Conservation (phyloP, 345 rosid genomes). For the Barbarea vulgaris region DNA sequence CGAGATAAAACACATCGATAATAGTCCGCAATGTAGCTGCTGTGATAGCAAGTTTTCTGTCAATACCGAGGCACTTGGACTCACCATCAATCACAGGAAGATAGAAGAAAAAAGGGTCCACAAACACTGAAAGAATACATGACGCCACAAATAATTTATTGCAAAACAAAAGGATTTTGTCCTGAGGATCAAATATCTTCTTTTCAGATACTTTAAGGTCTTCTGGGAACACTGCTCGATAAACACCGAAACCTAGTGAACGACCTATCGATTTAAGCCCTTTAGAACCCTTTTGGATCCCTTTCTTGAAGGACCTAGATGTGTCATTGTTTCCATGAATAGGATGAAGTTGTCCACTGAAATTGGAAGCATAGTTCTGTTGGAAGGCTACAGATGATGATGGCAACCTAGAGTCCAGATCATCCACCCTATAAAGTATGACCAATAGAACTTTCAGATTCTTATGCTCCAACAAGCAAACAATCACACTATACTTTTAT, state of each 20-base stretch:
- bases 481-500: background rate
- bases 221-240: conserved; percentile 93
- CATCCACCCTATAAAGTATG: conserved; percentile 65
- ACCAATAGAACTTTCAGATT: conserved; percentile 12
- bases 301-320: conserved; percentile 75
- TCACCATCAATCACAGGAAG: conserved; percentile 71
- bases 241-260: conserved; percentile 86
- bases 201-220: conserved; percentile 87
- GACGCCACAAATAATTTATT: conserved; percentile 72
- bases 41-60: conserved; percentile 66
- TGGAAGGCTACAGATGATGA: conserved; percentile 64
- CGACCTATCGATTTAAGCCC: conserved; percentile 96
- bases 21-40: conserved; percentile 73
- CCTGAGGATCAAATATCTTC: conserved; percentile 93
- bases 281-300: conserved; percentile 83
- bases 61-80: conserved; percentile 67
- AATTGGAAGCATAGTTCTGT: conserved; percentile 60
- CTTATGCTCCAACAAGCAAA: background rate
- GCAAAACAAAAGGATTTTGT: conserved; percentile 75
- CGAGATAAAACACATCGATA: conserved; percentile 80
- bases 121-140: conserved; percentile 81
- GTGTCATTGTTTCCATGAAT: conserved; percentile 52
- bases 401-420: conserved; percentile 79
- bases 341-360: conserved; percentile 61
- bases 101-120: conserved; percentile 88